Base-by-base conservation (phyloP, 2,329 filamentous ascomycete species). In the Cordyceps javanica region DNA sequence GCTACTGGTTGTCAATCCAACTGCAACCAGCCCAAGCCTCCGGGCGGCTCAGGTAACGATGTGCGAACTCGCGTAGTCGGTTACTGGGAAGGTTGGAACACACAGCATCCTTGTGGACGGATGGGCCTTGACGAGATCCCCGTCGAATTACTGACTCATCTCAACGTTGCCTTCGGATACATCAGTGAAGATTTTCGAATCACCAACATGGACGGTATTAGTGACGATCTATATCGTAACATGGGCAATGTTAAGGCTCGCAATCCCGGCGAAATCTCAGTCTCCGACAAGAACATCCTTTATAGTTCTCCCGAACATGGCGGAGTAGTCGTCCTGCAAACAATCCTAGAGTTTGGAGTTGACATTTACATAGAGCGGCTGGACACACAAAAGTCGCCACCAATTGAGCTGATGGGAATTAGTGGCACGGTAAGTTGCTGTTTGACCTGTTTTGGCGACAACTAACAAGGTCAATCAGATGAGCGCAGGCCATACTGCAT, bases 141-240 rank as follows among this genome's bases (percentile, higher is more conserved):
- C 11, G 36, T 14, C 53, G 61, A n/a, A 54, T 59, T 46, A 62
- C n/a, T n/a, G n/a, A n/a, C 62, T 5, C 60, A 62, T 26, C 3
- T 72, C 54, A 72, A 72, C 60, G 71, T 67, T 48, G 72, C 75
- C 0, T 79, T 78, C 56, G 72, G 69, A 1, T 70, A 69, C 25
- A 16, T 46, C 9, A 14, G 30, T 4, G 3, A 46, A 21, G 14
- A 7, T 5, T 48, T 11, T 23, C 4, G 21, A n/a, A 48, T 48
- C 10, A n/a, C 21, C 3, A 8, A 8, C 2, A 32, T 32, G 28
- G n/a, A 48, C n/a, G n/a, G 13, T 3, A 21, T 13, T 13, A 10
- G 8, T 2, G 28, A 10, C 9, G 28, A 48, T 10, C 28, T 48
- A 5, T 5, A n/a, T 2, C 16, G 14, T 5, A 21, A 10, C 4